Evolutionary conservation across 2,329 filamentous ascomycete species (phyloP).

Genomic region (Lasiodiplodia gonubiensis): DNA sequence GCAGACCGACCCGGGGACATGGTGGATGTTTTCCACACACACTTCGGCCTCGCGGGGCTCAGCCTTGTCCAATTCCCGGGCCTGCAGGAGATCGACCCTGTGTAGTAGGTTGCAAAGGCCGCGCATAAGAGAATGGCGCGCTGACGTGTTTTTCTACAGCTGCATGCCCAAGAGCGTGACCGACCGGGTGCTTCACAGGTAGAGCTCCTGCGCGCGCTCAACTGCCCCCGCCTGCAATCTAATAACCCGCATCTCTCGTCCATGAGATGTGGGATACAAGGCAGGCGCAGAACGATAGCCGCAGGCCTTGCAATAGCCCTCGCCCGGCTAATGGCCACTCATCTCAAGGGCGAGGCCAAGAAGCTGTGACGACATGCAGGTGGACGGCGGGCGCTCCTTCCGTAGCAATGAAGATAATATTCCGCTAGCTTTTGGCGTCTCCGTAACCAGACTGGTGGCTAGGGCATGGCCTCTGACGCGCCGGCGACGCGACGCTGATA

Average conservation of each 20-base stretch:
- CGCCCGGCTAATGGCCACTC: background rate
- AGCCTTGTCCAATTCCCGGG: constrained; percentile 81
- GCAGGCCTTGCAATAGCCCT: background rate
- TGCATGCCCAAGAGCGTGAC: constrained; percentile 50
- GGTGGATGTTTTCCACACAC: constrained; percentile 97
- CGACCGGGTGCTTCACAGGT: constrained; percentile 40
- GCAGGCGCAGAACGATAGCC: constrained; percentile 19
- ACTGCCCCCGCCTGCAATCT: constrained; percentile 66
- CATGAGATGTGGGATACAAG: constrained; percentile 71
- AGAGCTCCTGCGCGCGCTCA: background rate
- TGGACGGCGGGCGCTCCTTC: background rate
- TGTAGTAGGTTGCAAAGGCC: constrained; percentile 67
- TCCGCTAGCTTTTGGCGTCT: background rate
- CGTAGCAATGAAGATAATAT: constrained; percentile 7
- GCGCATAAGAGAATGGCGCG: background rate
- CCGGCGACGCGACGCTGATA: constrained; percentile 12
- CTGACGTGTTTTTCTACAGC: constrained; percentile 35
- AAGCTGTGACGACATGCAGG: background rate
- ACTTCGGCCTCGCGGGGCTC: constrained; percentile 86
- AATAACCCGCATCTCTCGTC: constrained; percentile 64
- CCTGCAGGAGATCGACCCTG: constrained; percentile 80
- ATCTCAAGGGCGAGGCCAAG: background rate
- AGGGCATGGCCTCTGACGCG: background rate
- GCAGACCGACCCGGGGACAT: constrained; percentile 90
- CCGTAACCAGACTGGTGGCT: background rate